Base-by-base conservation (phyloP, 805 yeast genomes). In the Ogataea ganodermae region DNA sequence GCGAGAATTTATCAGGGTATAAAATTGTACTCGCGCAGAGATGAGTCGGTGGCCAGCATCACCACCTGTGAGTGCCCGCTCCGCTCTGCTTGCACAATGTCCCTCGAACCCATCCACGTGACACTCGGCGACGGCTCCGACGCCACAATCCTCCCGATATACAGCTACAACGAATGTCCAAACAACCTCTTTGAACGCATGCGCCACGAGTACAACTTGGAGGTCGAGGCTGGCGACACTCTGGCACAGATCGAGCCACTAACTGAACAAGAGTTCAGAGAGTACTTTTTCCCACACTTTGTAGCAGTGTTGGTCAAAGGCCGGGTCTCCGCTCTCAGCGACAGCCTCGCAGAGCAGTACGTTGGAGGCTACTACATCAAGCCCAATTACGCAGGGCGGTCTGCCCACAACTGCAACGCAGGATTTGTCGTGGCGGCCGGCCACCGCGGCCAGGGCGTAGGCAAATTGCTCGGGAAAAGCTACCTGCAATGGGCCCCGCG, bases 401-500 rank as follows among this genome's bases (percentile, higher is more conserved):
- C 92, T 52, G 81, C 94, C 0, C 97, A 91, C 59, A 84, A 80
- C 23, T 89, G 96, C 59, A 91, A 91, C 63, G 97, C 83, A 0
- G 96, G 95, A 0, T 91, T 91, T 60, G 62, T 89, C 9, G 96
- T 91, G 6, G 78, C 78, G 49, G 71, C 73, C 7, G 53, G 53
- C 0, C 69, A 70, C 21, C 75, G 97, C 51, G 94, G 95, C 0
- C 64, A 73, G 39, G 56, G 66, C 12, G 66, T 88, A 13, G 97
- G 96, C 1, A 73, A 69, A 28, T 75, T 75, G n/a, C 60, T 91
- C 60, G 97, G 95, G 4, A 69, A 69, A 46, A 68, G 76, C 35
- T 91, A 87, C 61, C 61, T 89, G 37, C 62, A 68, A 42, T 81
- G 84, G 80, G 97, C 94, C 0, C 91, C 95, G 0, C 59, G 74